Evolutionary conservation across 345 rosid species (phyloP).

Genomic region (Brassica incana): DNA sequence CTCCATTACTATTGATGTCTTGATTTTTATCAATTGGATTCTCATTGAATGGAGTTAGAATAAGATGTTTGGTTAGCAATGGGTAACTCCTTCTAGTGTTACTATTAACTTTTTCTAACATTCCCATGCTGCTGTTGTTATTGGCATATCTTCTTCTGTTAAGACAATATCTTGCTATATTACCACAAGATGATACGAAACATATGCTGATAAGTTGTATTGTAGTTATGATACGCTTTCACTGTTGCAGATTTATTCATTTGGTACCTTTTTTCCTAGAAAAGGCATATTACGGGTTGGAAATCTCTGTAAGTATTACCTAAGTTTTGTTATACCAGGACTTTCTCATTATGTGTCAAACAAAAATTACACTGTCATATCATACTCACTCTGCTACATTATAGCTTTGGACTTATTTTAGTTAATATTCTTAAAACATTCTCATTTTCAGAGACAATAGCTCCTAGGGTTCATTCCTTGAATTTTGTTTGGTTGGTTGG

Average conservation of each 20-base stretch:
- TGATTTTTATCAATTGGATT: constrained; percentile 12
- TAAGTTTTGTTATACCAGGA: constrained; percentile 18
- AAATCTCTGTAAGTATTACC: constrained; percentile 31
- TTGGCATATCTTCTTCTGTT: neutral
- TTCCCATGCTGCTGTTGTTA: neutral
- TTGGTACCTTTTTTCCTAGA: constrained; percentile 27
- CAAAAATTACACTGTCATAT: constrained; percentile 26
- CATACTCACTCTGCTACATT: constrained; percentile 19
- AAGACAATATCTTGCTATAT: neutral
- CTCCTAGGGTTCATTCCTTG: constrained; percentile 21
- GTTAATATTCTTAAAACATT: neutral
- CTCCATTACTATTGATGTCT: constrained; percentile 20
- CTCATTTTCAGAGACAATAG: constrained; percentile 2
- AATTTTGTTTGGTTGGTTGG: constrained; percentile 24
- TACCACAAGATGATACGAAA: constrained; percentile 5
- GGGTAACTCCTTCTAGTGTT: neutral
- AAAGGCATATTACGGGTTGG: constrained; percentile 12
- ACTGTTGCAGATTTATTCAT: constrained; percentile 30
- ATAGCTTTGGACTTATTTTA: neutral
- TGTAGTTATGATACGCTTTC: neutral
- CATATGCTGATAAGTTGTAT: neutral
- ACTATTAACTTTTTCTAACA: neutral
- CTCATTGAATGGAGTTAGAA: constrained; percentile 10
- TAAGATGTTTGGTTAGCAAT: neutral
- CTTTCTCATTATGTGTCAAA: constrained; percentile 8